Evolutionary conservation across 2,329 filamentous ascomycete species (phyloP).

Genomic region (Trichoderma semiorbis): DNA sequence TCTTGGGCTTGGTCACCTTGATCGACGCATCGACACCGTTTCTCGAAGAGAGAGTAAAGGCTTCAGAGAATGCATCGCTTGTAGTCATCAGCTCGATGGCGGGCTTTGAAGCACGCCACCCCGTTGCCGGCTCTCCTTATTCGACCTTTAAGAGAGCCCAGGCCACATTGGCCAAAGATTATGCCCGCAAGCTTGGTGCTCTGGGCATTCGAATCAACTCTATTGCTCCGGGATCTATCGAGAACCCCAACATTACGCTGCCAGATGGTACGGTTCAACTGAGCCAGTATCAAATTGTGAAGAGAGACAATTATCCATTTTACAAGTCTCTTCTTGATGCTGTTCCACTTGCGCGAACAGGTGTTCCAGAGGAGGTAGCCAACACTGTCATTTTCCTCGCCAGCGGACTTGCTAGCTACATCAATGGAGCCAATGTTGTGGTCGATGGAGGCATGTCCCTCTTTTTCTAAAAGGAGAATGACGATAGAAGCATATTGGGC

Average conservation of each 20-base stretch:
- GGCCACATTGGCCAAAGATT: conserved; percentile 26
- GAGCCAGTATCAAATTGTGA: conserved; percentile 21
- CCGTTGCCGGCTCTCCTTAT: conserved; percentile 21
- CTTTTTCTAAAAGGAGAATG: neutral
- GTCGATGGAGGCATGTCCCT: conserved; percentile 24
- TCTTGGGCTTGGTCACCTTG: conserved; percentile 25
- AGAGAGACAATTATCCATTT: conserved; percentile 13
- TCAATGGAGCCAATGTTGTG: conserved; percentile 23
- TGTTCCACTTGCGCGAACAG: conserved; percentile 21
- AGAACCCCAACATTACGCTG: conserved; percentile 17
- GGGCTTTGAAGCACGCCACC: conserved; percentile 22
- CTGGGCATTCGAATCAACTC: conserved; percentile 27
- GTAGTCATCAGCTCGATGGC: conserved; percentile 27
- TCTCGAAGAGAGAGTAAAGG: conserved; percentile 19
- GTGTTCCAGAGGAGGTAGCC: conserved; percentile 23
- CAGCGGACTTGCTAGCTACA: conserved; percentile 23
- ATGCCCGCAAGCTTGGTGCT: conserved; percentile 21
- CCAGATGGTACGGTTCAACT: conserved; percentile 24
- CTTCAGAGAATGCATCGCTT: conserved; percentile 23
- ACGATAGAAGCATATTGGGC: no score
- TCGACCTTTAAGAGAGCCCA: conserved; percentile 26
- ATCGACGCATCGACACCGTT: conserved; percentile 23
- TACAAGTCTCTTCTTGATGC: conserved; percentile 8
- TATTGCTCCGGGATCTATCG: conserved; percentile 23
- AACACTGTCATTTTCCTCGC: conserved; percentile 27